Evolutionary conservation across 768 basidiomycete genomes (phyloP), one percentile per base, ranked within the genome.

Genomic region (Gyrodon lividus): DNA sequence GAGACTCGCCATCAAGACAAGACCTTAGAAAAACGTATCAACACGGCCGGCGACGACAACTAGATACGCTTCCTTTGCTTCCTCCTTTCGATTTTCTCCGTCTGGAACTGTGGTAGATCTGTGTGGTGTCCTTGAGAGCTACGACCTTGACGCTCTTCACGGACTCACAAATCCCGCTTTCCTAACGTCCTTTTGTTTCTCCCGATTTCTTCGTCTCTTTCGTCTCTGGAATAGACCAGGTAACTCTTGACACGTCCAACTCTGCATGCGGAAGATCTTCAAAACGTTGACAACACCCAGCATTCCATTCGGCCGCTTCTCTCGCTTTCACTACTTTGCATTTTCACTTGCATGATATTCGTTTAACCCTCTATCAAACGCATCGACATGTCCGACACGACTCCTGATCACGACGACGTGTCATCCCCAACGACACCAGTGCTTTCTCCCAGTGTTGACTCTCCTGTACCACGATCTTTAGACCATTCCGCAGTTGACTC

Each of bases 381-480:
- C 47, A 51, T 48, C 51, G 24, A 42, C 54, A 48, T 48, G 51
- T 59, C 65, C 55, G 56, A 61, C 52, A 68, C 59, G 66, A 59
- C 58, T 46, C 51, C 51, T 37, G 57, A 57, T 57, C 58, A 60
- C 54, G 50, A 66, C 54, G 57, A 64, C 48, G 51, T 28, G 14
- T 48, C 56, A 26, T 52, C 63, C 5, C 54, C 58, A 39, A 34
- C 54, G 10, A 56, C 57, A 7, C 52, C 53, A 17, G 52, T 53
- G 44, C 48, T 44, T 33, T 51, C 58, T 17, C 37, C 48, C 33
- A 48, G 48, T 31, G 44, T 51, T 46, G 57, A 66, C 58, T 46
- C 57, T 52, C 53, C 52, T 64, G 66, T 66, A 62, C 56, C 43
- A 63, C 50, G 47, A 58, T 22, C 37, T 17, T 19, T 65, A 65